phyloP scores from a whole-genome alignment of 352 stramenopile species.

The Phytophthora idaei region DNA sequence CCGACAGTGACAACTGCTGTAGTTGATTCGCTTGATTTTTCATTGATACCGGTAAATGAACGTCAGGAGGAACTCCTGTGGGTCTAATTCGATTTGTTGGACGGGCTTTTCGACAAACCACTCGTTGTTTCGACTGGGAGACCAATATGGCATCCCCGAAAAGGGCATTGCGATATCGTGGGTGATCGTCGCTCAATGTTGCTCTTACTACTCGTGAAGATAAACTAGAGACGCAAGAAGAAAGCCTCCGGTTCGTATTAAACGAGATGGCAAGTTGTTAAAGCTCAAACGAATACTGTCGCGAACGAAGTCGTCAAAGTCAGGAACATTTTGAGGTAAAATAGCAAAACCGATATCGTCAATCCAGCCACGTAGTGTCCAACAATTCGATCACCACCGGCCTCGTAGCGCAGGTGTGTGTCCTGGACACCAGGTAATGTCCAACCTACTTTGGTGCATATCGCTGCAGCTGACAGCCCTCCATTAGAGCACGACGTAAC shows the following conservation, averaged over 20 bases:
- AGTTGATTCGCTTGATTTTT: no score
- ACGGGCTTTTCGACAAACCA: no score
- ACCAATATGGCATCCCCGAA: no score
- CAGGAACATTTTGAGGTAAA: conserved; percentile 19
- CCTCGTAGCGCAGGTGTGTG: conserved; percentile 31
- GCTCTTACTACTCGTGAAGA: background rate
- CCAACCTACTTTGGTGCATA: conserved; percentile 33
- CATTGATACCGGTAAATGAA: no score
- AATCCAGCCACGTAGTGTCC: conserved; percentile 30
- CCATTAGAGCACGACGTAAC: conserved; percentile 25
- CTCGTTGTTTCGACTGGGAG: no score
- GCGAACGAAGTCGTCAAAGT: conserved; percentile 5
- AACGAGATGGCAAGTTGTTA: background rate
- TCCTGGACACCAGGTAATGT: conserved; percentile 22
- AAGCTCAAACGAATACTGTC: background rate
- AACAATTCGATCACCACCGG: conserved; percentile 25
- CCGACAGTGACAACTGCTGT: no score
- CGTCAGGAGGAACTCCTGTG: no score
- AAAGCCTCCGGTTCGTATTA: background rate
- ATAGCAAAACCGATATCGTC: conserved; percentile 21
- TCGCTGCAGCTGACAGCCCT: conserved; percentile 19
- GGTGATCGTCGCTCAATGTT: no score
- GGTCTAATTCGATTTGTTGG: no score
- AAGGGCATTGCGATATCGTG: no score
- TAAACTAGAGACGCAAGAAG: conserved; percentile 10